A percentile compares a stretch with the other conserved stretches of the same genome.
Evolutionary conservation across 1,139 yeast genomes (phyloP).

Genomic region (Eremothecium coryli): DNA sequence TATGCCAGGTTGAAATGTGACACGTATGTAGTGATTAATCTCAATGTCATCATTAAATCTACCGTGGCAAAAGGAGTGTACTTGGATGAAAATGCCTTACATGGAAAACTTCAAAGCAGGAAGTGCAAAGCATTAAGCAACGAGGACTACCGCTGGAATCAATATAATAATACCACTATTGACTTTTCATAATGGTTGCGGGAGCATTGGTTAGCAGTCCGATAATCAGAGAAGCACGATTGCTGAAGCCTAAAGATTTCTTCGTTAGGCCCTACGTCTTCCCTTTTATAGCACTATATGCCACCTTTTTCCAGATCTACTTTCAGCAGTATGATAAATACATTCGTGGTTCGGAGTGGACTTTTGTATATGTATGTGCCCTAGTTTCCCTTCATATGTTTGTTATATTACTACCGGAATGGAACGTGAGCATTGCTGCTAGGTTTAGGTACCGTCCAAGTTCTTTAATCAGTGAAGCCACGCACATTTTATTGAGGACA

Average conservation of each 20-base stretch:
- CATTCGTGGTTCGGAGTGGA: constrained; percentile 71
- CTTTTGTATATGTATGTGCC: constrained; percentile 75
- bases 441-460: constrained; percentile 59
- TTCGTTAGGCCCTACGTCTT: constrained; percentile 68
- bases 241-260: constrained; percentile 60
- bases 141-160: too few relatives aligned
- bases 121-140: too few relatives aligned
- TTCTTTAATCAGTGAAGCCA: constrained; percentile 49
- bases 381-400: constrained; percentile 65
- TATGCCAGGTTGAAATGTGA: too few relatives aligned
- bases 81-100: too few relatives aligned
- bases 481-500: constrained; percentile 67
- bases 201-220: constrained; percentile 31
- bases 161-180: too few relatives aligned
- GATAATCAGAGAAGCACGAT: constrained; percentile 36
- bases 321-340: constrained; percentile 63
- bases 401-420: constrained; percentile 86
- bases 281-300: constrained; percentile 77
- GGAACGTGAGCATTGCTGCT: constrained; percentile 72
- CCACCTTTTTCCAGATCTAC: constrained; percentile 62
- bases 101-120: too few relatives aligned
- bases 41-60: too few relatives aligned
- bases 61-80: too few relatives aligned
- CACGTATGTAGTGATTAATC: too few relatives aligned
- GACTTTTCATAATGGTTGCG: constrained; percentile 17